phyloP scores from a whole-genome alignment of 164 flowering plant genomes.

The Piper betle region DNA sequence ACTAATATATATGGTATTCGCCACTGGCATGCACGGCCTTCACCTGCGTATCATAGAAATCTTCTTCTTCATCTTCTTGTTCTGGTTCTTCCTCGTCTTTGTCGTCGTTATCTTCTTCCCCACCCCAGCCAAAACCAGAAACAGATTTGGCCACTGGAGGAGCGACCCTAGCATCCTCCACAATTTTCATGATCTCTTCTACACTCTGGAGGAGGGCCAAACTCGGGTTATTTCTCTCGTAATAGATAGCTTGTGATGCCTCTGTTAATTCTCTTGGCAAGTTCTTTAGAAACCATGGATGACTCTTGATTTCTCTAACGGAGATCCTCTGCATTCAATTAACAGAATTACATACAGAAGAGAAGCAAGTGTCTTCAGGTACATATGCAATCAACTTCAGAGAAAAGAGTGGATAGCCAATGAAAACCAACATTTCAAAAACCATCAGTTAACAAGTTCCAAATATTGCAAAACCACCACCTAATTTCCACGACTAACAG shows the following conservation, averaged over 20 bases:
- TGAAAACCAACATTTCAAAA: too few relatives aligned
- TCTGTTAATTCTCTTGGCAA: too few relatives aligned
- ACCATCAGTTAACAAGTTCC: too few relatives aligned
- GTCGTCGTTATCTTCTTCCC: constrained; percentile 44
- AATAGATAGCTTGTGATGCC: too few relatives aligned
- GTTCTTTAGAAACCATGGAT: constrained; percentile 83
- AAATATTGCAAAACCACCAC: too few relatives aligned
- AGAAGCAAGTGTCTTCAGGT: too few relatives aligned
- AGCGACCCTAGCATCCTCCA: constrained; percentile 64
- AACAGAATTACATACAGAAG: too few relatives aligned
- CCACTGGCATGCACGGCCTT: constrained; percentile 75
- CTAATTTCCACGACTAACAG: too few relatives aligned
- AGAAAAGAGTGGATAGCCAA: too few relatives aligned
- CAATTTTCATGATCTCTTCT: constrained; percentile 91
- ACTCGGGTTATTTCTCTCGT: too few relatives aligned
- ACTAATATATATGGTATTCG: constrained; percentile 35
- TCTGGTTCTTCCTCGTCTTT: constrained; percentile 13
- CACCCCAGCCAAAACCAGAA: constrained; percentile 61
- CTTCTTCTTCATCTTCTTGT: constrained; percentile 6
- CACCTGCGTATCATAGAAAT: constrained; percentile 63
- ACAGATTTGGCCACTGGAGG: constrained; percentile 51
- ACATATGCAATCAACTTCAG: too few relatives aligned
- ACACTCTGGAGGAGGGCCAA: constrained; percentile 43
- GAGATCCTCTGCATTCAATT: constrained; percentile 47
- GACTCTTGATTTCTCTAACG: constrained; percentile 69